phyloP scores from a whole-genome alignment of 768 basidiomycete species.

The Pulveroboletus sp. region DNA sequence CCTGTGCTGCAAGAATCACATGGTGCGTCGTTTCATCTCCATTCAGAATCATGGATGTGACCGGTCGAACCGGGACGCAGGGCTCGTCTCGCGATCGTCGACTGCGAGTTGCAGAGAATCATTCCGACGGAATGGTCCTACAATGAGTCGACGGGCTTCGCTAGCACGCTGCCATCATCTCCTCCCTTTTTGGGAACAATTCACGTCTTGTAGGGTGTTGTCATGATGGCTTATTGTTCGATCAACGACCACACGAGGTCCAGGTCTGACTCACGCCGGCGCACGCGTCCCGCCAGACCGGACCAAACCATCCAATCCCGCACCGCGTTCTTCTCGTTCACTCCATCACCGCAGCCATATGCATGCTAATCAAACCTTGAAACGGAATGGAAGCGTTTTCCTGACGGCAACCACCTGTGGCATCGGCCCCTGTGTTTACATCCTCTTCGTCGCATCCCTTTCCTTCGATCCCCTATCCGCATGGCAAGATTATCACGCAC shows the following conservation, averaged over 20 bases:
- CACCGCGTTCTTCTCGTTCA: constrained; percentile 8
- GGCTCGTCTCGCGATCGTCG: background rate
- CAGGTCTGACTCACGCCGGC: background rate
- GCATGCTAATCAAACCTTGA: constrained; percentile 23
- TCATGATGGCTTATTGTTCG: background rate
- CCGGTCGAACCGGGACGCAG: background rate
- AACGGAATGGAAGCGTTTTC: constrained; percentile 20
- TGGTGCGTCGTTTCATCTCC: constrained; percentile 30
- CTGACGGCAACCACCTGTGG: constrained; percentile 8
- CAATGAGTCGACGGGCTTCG: background rate
- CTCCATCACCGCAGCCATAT: constrained; percentile 19
- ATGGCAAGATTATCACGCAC: background rate
- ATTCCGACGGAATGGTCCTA: background rate
- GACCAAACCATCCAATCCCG: too few species aligned
- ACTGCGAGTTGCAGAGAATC: too few species aligned
- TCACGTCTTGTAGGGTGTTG: background rate
- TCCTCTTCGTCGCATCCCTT: background rate
- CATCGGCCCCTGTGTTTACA: background rate
- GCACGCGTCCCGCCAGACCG: background rate
- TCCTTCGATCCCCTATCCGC: background rate
- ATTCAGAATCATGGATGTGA: background rate
- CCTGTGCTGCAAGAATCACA: constrained; percentile 33
- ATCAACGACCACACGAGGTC: constrained; percentile 10
- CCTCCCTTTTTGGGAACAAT: background rate
- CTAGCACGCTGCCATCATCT: background rate